Conservation (phyloP, 2,329 filamentous ascomycete species). For the Ophiocordyceps sinensis region DNA sequence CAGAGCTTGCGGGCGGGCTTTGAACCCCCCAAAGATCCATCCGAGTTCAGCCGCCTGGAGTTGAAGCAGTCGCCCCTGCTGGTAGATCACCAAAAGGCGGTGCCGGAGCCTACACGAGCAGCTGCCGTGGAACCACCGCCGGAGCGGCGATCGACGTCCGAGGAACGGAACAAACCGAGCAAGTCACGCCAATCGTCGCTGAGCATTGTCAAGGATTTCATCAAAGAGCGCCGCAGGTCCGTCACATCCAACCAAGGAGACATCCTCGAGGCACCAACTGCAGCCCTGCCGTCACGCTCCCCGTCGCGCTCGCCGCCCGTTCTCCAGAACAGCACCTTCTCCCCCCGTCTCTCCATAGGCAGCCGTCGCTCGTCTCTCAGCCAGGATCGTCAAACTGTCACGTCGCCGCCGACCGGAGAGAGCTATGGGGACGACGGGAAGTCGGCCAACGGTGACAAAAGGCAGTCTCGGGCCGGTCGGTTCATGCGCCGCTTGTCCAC, state of each 20-base stretch:
- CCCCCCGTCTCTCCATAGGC: conserved; percentile 50
- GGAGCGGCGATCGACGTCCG: conserved; percentile 19
- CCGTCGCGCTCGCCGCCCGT: conserved; percentile 33
- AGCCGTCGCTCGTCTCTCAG: conserved; percentile 40
- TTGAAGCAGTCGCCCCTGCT: conserved; percentile 44
- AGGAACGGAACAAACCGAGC: conserved; percentile 20
- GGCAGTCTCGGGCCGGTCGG: conserved; percentile 36
- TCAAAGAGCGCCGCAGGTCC: conserved; percentile 43
- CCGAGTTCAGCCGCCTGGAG: conserved; percentile 33
- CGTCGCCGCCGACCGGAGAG: conserved; percentile 31
- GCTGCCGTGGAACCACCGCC: conserved; percentile 20
- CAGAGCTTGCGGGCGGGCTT: conserved; percentile 25
- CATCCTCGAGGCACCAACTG: conserved; percentile 6
- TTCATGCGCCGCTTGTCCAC: conserved; percentile 46
- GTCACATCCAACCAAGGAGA: conserved; percentile 34
- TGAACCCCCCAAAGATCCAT: conserved; percentile 25
- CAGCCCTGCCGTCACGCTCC: conserved; percentile 21
- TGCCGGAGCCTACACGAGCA: conserved; percentile 10
- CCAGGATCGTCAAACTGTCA: conserved; percentile 20
- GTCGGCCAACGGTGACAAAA: conserved; percentile 26
- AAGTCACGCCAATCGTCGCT: conserved; percentile 41
- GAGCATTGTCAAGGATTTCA: conserved; percentile 44
- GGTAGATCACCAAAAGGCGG: conserved; percentile 36
- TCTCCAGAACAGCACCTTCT: conserved; percentile 29
- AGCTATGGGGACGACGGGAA: conserved; percentile 32